Evolutionary conservation across 192 early-diverging fungal species (phyloP).

Genomic region (Dimargaris cristalligena): DNA sequence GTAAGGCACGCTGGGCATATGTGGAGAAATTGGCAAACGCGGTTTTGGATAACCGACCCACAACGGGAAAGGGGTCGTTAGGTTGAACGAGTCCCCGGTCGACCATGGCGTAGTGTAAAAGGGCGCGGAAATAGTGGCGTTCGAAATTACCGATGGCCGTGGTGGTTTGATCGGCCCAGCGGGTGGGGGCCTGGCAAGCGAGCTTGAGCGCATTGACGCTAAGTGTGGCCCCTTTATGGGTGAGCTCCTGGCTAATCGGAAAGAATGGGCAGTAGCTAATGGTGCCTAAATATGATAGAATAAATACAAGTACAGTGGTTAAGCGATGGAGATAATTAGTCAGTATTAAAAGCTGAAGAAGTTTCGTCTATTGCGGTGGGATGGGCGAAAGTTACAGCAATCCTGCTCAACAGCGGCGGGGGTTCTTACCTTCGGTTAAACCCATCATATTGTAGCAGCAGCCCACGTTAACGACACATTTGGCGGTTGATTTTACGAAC

Average conservation of each 20-base stretch:
- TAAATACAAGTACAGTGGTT: too few species aligned
- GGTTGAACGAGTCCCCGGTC: conserved; percentile 27
- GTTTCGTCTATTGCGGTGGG: too few species aligned
- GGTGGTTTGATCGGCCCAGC: conserved; percentile 46
- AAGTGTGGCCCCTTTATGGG: conserved; percentile 19
- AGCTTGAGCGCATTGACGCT: conserved; percentile 47
- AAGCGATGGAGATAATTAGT: too few species aligned
- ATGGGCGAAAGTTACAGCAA: too few species aligned
- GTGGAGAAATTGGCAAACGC: conserved; percentile 31
- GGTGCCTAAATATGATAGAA: too few species aligned
- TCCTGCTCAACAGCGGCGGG: too few species aligned
- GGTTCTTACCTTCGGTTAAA: conserved; percentile 11
- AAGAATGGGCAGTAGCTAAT: conserved; percentile 15
- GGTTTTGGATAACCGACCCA: conserved; percentile 39
- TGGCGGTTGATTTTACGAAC: conserved; percentile 37
- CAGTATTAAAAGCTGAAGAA: too few species aligned
- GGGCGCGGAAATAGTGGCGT: conserved; percentile 54
- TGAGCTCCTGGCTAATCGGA: conserved; percentile 21
- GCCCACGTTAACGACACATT: conserved; percentile 45
- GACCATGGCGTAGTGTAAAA: conserved; percentile 54
- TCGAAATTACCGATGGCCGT: conserved; percentile 38
- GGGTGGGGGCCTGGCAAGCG: conserved; percentile 63
- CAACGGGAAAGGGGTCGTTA: conserved; percentile 26
- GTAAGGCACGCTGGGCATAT: conserved; percentile 40
- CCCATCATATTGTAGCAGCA: conserved; percentile 72